A percentile compares a stretch with the other conserved stretches of the same genome.
Conservation (phyloP, 495 filamentous ascomycete species). For the Lepraria neglecta region DNA sequence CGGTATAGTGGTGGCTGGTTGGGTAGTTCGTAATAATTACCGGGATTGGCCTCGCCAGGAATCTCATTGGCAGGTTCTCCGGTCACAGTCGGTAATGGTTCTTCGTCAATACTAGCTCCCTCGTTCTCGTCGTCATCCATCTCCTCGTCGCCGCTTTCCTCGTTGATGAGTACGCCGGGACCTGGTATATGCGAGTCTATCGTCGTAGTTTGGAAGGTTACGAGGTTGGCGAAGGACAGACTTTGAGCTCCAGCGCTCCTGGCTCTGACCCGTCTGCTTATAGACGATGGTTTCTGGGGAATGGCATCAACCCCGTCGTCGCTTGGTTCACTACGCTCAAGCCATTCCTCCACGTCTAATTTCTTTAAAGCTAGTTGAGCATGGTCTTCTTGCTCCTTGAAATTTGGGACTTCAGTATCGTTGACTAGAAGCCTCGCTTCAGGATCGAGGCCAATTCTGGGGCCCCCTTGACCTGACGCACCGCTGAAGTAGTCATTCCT, state of each 20-base stretch:
- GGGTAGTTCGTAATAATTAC: conserved; percentile 21
- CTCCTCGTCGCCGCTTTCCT: conserved; percentile 38
- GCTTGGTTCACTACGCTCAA: conserved; percentile 40
- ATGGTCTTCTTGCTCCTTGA: conserved; percentile 40
- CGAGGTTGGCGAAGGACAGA: conserved; percentile 34
- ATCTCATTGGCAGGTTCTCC: conserved; percentile 33
- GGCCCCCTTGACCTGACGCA: not conserved
- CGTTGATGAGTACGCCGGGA: conserved; percentile 42
- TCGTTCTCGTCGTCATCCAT: conserved; percentile 33
- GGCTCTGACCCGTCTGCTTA: conserved; percentile 35
- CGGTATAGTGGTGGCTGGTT: conserved; percentile 35
- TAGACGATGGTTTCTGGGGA: conserved; percentile 20
- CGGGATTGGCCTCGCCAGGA: conserved; percentile 29
- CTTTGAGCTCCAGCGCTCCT: conserved; percentile 44
- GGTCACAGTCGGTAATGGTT: conserved; percentile 34
- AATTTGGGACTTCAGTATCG: conserved; percentile 39
- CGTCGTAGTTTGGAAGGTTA: conserved; percentile 23
- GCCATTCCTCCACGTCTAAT: conserved; percentile 43
- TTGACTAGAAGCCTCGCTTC: conserved; percentile 29
- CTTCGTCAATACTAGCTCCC: conserved; percentile 25
- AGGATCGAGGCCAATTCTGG: conserved; percentile 39
- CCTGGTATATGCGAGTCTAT: conserved; percentile 37
- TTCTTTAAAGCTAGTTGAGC: conserved; percentile 41
- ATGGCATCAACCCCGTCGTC: conserved; percentile 36
- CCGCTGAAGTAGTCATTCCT: conserved; percentile 14